A percentile compares a stretch with the other conserved stretches of the same genome.
phyloP scores from a whole-genome alignment of 352 stramenopile species.

The Globisporangium carolinianum region DNA sequence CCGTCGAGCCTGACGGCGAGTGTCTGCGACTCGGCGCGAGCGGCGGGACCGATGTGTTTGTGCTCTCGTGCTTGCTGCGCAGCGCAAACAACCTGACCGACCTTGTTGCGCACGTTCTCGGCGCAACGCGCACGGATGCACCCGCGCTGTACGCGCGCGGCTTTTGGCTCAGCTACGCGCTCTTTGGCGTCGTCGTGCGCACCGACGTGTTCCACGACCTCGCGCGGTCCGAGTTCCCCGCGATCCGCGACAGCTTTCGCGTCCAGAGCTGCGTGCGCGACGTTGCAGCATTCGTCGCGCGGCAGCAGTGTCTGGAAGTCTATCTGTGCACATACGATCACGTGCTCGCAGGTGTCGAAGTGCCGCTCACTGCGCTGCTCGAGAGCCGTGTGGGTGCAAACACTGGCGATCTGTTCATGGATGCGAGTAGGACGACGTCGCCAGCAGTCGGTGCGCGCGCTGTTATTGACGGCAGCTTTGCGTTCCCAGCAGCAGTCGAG shows the following conservation, averaged over 20 bases:
- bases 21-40: slow-evolving; percentile 43
- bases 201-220: slow-evolving; percentile 74
- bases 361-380: slow-evolving; percentile 34
- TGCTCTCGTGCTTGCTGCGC: slow-evolving; percentile 54
- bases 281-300: slow-evolving; percentile 29
- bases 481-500: slow-evolving; percentile 28
- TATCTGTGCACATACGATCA: slow-evolving; percentile 69
- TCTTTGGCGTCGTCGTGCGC: slow-evolving; percentile 80
- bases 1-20: slow-evolving; percentile 24
- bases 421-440: too few species aligned
- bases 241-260: slow-evolving; percentile 71
- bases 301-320: slow-evolving; percentile 29
- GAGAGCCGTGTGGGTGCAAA: slow-evolving; percentile 13
- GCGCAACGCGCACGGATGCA: background rate
- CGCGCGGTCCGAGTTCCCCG: slow-evolving; percentile 39
- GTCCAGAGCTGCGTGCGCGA: slow-evolving; percentile 47
- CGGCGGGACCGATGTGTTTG: slow-evolving; percentile 39
- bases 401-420: background rate
- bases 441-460: slow-evolving; percentile 5
- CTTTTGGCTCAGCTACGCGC: slow-evolving; percentile 80
- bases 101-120: slow-evolving; percentile 8
- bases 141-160: slow-evolving; percentile 16
- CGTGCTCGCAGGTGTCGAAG: slow-evolving; percentile 51
- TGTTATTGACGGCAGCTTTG: slow-evolving; percentile 29
- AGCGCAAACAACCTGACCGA: slow-evolving; percentile 27